Base-by-base conservation (phyloP, 2,329 filamentous ascomycete genomes). In the Stagonosporopsis rhizophila region DNA sequence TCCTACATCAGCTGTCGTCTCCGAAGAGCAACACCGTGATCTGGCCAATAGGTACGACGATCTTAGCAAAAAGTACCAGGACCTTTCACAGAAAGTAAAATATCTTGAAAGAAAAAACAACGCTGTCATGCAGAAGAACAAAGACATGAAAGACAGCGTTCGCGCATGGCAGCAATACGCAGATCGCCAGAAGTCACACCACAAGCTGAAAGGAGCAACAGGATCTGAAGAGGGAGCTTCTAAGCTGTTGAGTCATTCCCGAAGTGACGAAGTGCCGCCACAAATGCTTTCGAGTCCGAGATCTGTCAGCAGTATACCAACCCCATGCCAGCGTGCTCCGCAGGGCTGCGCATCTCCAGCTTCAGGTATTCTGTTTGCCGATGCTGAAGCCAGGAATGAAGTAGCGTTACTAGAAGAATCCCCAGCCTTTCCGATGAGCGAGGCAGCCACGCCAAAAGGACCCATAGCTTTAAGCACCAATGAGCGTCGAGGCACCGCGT, bases 141-240 rank as follows among this genome's bases (percentile, higher is more conserved):
- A 66, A 40, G 68, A 75, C 2, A 77, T 77, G 66, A 80, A 79
- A 50, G 67, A 75, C 14, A 75, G 60, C 30, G 73, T 76, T 7
- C 71, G 67, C 38, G 70, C 70, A 25, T 78, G 75, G 76, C 72
- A 75, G 54, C 64, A 70, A 20, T 77, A 75, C 40, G 66, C 62
- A 39, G 72, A 76, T 47, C 71, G 67, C 11, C 65, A 74, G 25
- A 58, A 62, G 4, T 66, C 62, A 15, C 69, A 65, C 30, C 65
- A 62, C 30, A 67, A 62, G 57, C 45, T 51, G 25, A 68, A 69
- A 47, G 28, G n/a, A 6, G 51, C 66, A 32, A 34, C 27, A 8
- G 62, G 53, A 52, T 22, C 56, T 12, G 57, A 58, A 6, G 58
- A 53, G 14, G 61, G 44, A 12, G 55, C 42, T n/a, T 17, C 59